Evolutionary conservation across 1,139 yeast genomes (phyloP).

Genomic region (Debaryomycetaceae sp.): DNA sequence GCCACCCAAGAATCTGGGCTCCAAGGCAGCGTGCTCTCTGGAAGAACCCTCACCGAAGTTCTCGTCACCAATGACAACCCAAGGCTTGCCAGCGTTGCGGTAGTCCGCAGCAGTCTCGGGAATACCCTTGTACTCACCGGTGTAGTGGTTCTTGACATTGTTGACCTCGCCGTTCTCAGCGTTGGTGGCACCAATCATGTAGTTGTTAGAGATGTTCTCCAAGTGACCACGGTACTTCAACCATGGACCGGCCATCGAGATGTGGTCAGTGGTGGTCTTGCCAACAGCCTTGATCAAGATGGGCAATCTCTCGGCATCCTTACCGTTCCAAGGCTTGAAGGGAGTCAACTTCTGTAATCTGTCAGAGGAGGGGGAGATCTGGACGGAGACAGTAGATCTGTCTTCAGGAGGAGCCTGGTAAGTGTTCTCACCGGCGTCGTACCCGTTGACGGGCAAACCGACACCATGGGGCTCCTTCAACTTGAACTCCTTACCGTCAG

Average conservation of each 20-base stretch:
- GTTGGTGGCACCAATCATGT: constrained; percentile 99
- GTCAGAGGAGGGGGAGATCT: constrained; percentile 76
- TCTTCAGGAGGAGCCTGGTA: constrained; percentile 97
- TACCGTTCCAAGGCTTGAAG: constrained; percentile 82
- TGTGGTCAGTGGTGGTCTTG: constrained; percentile 99
- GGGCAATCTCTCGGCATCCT: constrained; percentile 85
- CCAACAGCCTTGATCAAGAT: constrained; percentile 95
- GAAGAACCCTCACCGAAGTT: constrained; percentile 99
- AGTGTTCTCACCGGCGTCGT: constrained; percentile 92
- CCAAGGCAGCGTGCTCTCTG: constrained; percentile 99
- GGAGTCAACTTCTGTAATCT: constrained; percentile 50
- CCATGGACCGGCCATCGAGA: constrained; percentile 99
- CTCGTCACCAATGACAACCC: constrained; percentile 99
- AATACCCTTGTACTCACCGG: constrained; percentile 91
- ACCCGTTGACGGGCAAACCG: constrained; percentile 90
- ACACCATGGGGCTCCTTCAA: constrained; percentile 86
- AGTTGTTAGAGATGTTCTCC: constrained; percentile 97
- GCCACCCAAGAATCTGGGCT: constrained; percentile 99
- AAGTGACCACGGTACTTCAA: constrained; percentile 99
- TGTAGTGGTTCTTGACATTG: constrained; percentile 82
- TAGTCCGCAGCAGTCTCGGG: constrained; percentile 94
- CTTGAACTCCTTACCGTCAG: constrained; percentile 94
- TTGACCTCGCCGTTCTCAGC: constrained; percentile 96
- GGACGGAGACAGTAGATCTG: constrained; percentile 71
- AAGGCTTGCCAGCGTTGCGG: constrained; percentile 86